Percentiles rank a stretch among this genome's conserved stretches.
Conservation (phyloP, 1,139 yeast genomes). For the Torulaspora pretoriensis region DNA sequence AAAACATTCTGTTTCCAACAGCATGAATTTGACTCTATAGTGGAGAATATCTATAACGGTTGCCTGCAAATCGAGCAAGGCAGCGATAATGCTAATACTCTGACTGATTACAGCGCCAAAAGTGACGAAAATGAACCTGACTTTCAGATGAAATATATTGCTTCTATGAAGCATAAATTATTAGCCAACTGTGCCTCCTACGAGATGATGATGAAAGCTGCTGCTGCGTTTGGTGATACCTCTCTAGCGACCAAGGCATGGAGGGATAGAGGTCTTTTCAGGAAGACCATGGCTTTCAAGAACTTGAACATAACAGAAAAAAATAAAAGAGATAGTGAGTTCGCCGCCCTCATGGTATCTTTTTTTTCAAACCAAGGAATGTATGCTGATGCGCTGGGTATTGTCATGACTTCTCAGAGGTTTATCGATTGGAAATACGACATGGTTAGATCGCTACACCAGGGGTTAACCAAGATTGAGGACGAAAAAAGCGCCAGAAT, state of each 20-base stretch:
- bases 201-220: conserved; percentile 61
- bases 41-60: conserved; percentile 10
- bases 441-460: conserved; percentile 47
- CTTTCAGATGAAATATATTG: conserved; percentile 12
- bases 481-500: conserved; percentile 39
- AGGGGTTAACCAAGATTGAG: conserved; percentile 50
- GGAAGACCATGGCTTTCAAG: conserved; percentile 53
- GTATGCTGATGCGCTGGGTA: conserved; percentile 64
- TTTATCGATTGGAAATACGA: conserved; percentile 71
- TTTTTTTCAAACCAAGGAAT: conserved; percentile 26
- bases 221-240: conserved; percentile 50
- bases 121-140: neutral
- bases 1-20: conserved; percentile 30
- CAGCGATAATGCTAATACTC: neutral
- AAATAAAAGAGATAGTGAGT: conserved; percentile 45
- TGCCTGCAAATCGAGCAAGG: conserved; percentile 1
- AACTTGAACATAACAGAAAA: conserved; percentile 40
- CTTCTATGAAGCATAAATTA: conserved; percentile 25
- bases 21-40: conserved; percentile 22
- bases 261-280: conserved; percentile 70
- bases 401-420: conserved; percentile 61
- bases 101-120: neutral
- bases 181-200: conserved; percentile 51
- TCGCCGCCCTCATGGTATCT: conserved; percentile 32
- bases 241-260: conserved; percentile 63